Conservation (phyloP, 2,329 filamentous ascomycete genomes). For the Beauveria varroae region DNA sequence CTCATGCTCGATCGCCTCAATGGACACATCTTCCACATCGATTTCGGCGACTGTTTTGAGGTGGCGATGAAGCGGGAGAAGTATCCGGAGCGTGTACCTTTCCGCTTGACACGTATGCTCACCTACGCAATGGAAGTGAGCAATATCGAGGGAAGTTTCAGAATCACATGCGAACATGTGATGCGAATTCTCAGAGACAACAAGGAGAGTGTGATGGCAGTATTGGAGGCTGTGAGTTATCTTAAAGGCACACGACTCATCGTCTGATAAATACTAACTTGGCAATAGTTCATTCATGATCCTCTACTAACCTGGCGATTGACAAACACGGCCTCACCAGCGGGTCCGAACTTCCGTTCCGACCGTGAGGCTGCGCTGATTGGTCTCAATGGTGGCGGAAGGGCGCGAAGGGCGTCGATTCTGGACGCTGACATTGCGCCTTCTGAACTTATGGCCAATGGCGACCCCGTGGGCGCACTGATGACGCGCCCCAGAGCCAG, state of each 20-base stretch:
- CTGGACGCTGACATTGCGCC: conserved; percentile 56
- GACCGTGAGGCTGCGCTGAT: conserved; percentile 49
- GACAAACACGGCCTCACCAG: conserved; percentile 53
- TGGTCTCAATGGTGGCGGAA: conserved; percentile 35
- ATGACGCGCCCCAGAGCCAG: conserved; percentile 45
- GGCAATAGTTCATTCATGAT: conserved; percentile 85
- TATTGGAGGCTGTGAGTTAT: conserved; percentile 82
- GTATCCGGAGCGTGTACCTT: conserved; percentile 94
- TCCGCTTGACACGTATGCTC: conserved; percentile 96
- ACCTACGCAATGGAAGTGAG: conserved; percentile 99
- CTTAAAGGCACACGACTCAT: neutral
- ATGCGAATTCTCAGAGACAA: conserved; percentile 96
- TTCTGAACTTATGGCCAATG: conserved; percentile 46
- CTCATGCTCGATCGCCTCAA: conserved; percentile 94
- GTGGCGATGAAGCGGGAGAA: conserved; percentile 99
- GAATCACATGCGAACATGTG: conserved; percentile 95
- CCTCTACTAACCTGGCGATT: conserved; percentile 97
- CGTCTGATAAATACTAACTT: neutral
- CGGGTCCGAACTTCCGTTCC: conserved; percentile 59
- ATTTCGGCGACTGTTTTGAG: conserved; percentile 99
- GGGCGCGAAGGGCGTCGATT: conserved; percentile 60
- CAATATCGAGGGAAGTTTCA: conserved; percentile 98
- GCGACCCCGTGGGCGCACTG: conserved; percentile 39
- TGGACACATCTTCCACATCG: conserved; percentile 96
- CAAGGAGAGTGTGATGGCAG: conserved; percentile 97